phyloP scores from a whole-genome alignment of 441 rosid genomes.

The Gossypium trilobum region DNA sequence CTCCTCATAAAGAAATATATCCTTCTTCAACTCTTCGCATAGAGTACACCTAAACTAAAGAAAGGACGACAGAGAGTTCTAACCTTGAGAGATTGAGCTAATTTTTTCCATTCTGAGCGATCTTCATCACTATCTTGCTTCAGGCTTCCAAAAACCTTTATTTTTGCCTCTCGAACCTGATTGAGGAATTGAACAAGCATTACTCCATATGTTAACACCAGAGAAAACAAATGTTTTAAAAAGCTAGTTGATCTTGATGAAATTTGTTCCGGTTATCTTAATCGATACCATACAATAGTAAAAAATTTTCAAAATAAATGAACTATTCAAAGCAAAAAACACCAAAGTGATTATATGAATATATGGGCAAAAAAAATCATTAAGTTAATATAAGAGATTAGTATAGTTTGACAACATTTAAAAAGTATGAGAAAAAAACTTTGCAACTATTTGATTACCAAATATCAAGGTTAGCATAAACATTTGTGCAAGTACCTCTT shows the following conservation, averaged over 20 bases:
- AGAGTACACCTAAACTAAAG: background rate
- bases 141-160: constrained; percentile 62
- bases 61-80: constrained; percentile 6
- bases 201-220: constrained; percentile 16
- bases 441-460: background rate
- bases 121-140: constrained; percentile 75
- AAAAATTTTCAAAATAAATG: background rate
- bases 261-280: background rate
- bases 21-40: background rate
- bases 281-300: background rate
- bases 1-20: constrained; percentile 2
- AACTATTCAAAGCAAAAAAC: background rate
- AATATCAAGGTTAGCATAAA: background rate
- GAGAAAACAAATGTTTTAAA: constrained; percentile 13
- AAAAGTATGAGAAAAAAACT: background rate
- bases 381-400: background rate
- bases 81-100: constrained; percentile 69
- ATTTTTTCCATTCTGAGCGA: constrained; percentile 66
- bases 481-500: constrained; percentile 49
- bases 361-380: background rate
- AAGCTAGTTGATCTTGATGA: background rate
- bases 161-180: constrained; percentile 82
- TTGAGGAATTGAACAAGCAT: constrained; percentile 15
- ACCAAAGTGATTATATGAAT: background rate
- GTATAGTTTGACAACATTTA: background rate